phyloP scores from a whole-genome alignment of 176 grass and related monocot species.

The Oryza glumipatula region DNA sequence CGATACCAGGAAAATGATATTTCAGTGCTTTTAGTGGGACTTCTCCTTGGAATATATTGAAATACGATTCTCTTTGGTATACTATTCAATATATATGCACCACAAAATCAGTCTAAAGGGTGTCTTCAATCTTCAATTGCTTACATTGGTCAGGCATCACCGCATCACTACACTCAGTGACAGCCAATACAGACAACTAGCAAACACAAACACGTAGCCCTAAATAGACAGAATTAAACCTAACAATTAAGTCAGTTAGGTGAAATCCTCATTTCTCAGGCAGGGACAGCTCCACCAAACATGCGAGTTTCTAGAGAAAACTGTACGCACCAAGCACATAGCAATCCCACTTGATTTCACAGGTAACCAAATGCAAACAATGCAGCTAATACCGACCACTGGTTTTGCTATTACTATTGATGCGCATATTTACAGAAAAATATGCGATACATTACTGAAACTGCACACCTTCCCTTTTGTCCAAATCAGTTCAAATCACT shows the following conservation, averaged over 20 bases:
- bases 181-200: background rate
- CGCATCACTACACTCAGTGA: background rate
- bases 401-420: background rate
- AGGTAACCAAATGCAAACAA: conserved; percentile 17
- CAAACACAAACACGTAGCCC: background rate
- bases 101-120: background rate
- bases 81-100: background rate
- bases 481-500: background rate
- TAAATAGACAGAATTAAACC: background rate
- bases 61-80: background rate
- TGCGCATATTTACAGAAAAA: background rate
- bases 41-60: background rate
- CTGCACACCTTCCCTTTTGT: background rate
- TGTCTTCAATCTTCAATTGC: background rate
- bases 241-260: background rate
- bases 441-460: conserved; percentile 5
- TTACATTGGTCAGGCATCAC: background rate
- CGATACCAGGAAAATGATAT: background rate
- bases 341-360: background rate
- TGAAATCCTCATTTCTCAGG: background rate
- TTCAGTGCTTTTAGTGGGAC: background rate
- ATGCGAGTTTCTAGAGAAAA: conserved; percentile 27
- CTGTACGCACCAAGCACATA: background rate
- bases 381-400: background rate
- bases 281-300: background rate